Evolutionary conservation across 768 basidiomycete genomes (phyloP), one percentile per base, ranked within the genome.

Genomic region (Mrakia frigida): DNA sequence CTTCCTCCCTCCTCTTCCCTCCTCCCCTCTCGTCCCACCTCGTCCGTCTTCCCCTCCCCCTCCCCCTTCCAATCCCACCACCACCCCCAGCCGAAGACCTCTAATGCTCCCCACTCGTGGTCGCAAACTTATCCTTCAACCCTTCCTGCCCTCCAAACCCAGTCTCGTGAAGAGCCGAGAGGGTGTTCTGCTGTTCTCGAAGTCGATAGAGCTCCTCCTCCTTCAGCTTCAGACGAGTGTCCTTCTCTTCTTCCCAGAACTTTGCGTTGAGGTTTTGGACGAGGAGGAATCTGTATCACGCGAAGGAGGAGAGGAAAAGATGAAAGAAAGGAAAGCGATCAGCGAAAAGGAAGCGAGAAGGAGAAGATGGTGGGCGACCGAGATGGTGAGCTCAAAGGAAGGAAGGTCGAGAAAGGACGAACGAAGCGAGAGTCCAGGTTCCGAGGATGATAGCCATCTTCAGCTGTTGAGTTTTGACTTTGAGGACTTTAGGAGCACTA

Each of bases 71-170:
- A n/a, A n/a, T 46, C 43, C 43, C 14, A 46, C 16, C 6, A 2
- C 43, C 6, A 10, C 6, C 43, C 6, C 43, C 43, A 46, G n/a
- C n/a, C n/a, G n/a, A 46, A 14, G 43, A 9, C 1, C 16, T 21
- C 46, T 50, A 77, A 41, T 77, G 76, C 25, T 77, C 76, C 43
- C 76, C 76, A 28, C 59, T 53, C 35, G 76, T 77, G 18, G 76
- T 77, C 25, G 76, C 76, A 52, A 73, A 72, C 70, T 77, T 77
- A 63, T 77, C 71, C 52, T 31, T 59, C 31, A 77, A n/a, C n/a
- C 33, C 43, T 63, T 77, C 76, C 63, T 77, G 76, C 6, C 76
- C 76, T 7, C 76, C 76, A 33, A 77, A 72, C 23, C 76, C 76
- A 39, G 70, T 60, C 63, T 77, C 76, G 18, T 28, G 4, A 5